Conservation (phyloP, 768 basidiomycete genomes). For the Mycena alexandri region DNA sequence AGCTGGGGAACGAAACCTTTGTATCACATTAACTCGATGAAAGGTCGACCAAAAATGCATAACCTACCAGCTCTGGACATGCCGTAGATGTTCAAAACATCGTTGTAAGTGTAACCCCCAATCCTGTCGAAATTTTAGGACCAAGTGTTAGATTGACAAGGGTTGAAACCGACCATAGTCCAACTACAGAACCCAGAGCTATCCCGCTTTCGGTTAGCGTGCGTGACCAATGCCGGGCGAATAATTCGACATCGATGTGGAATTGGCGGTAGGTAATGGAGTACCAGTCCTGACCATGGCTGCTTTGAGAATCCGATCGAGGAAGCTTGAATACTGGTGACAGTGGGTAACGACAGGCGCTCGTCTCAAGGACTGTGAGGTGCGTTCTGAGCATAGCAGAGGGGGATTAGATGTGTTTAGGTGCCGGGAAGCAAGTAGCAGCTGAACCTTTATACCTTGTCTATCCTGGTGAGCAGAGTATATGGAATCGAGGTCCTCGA, state of each 20-base stretch:
- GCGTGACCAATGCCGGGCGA: conserved; percentile 68
- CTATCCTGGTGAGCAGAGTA: conserved; percentile 24
- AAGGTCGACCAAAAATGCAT: neutral
- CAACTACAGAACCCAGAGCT: conserved; percentile 64
- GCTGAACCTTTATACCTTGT: conserved; percentile 41
- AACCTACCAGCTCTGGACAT: conserved; percentile 64
- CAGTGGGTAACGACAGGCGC: conserved; percentile 58
- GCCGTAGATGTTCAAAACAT: conserved; percentile 73
- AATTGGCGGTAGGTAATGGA: conserved; percentile 66
- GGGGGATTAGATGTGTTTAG: conserved; percentile 38
- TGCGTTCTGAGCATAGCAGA: conserved; percentile 57
- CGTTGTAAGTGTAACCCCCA: conserved; percentile 70
- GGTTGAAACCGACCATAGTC: conserved; percentile 65
- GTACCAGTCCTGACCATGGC: conserved; percentile 56
- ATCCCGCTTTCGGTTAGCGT: conserved; percentile 57
- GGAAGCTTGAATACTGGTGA: conserved; percentile 67
- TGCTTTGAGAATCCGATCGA: conserved; percentile 47
- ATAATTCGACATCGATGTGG: conserved; percentile 64
- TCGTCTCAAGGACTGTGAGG: conserved; percentile 65
- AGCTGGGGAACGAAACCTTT: conserved; percentile 71
- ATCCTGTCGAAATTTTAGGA: conserved; percentile 58
- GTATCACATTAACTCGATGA: neutral
- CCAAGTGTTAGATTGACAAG: conserved; percentile 8
- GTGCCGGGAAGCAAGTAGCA: conserved; percentile 33
- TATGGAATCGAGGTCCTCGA: conserved; percentile 44